These are phyloP conservation scores for Cordyceps pruinosa DNA, from an alignment of 2,329 filamentous ascomycete species.

Conservation along the genomic window DNA sequence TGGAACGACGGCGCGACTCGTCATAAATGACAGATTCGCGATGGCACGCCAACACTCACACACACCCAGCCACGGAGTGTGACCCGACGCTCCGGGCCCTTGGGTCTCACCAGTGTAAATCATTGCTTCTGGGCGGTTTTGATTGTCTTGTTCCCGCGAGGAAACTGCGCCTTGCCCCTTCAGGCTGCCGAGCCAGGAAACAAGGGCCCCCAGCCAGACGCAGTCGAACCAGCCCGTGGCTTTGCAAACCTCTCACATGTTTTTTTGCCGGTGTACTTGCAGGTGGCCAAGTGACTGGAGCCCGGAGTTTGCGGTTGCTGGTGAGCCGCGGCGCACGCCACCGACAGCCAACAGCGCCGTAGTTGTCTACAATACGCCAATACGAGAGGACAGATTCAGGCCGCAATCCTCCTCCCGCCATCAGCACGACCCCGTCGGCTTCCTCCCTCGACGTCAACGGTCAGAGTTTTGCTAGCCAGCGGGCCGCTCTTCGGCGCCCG, in stretches of 20 bases:
- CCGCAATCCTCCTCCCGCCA: too few species aligned
- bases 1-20: background rate
- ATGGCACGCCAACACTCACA: background rate
- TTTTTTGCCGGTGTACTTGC: too few species aligned
- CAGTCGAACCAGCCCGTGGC: background rate
- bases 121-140: background rate
- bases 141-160: conserved; percentile 18
- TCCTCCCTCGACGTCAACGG: too few species aligned
- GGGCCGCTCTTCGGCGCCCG: background rate
- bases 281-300: too few species aligned
- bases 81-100: conserved; percentile 3
- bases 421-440: too few species aligned
- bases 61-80: background rate
- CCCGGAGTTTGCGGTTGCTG: too few species aligned
- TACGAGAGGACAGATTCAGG: too few species aligned
- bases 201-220: too few species aligned
- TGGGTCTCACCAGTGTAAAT: background rate
- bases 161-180: conserved; percentile 17
- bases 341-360: too few species aligned
- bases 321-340: too few species aligned
- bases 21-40: conserved; percentile 1
- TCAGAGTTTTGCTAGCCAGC: background rate
- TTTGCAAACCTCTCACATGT: background rate
- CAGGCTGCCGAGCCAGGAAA: background rate
- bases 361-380: too few species aligned